Base-by-base conservation (phyloP, 1,139 yeast genomes). In the Pichia sp. region DNA sequence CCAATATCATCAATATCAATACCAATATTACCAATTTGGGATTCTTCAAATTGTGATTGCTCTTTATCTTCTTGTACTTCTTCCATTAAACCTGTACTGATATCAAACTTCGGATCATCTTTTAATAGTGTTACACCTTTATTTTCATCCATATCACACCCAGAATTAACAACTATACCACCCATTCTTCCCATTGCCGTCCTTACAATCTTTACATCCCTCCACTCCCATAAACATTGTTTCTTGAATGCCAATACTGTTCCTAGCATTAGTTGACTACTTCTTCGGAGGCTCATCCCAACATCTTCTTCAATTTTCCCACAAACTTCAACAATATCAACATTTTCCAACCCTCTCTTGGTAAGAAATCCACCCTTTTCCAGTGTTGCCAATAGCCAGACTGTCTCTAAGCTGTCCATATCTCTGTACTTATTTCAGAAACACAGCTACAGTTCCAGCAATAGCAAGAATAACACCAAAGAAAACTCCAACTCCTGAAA, bases 191-290 rank as follows among this genome's bases (percentile, higher is more conserved):
- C 41, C 41, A 36, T 36, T 3, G 41, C 41, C 9, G 25, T 36
- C 11, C 9, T 36, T 9, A 36, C 9, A 34, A 38, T 53, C 29
- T 29, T 45, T 1, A 47, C 54, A 14, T 57, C 60, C 27, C 48
- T 57, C 51, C 56, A 57, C 22, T 50, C 47, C 30, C 31, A 22
- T 1, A 56, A 48, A 29, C 58, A 54, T 43, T 55, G 50, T 5
- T 45, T 47, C 25, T 71, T 75, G 63, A 79, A 81, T 34, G 80
- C 73, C 42, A 83, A 62, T 0, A 84, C 71, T 2, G 82, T 73
- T 0, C 90, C 90, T 58, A 77, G 75, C 55, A 84, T 64, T 28
- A 84, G 64, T 52, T 70, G 76, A 0, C 62, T 69, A 56, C 68
- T 72, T n/a, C 71, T 60, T 9, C 36, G 42, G 27, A 22, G n/a